Base-by-base conservation (phyloP, 352 stramenopile genomes). In the Globisporangium cylindrosporum region DNA sequence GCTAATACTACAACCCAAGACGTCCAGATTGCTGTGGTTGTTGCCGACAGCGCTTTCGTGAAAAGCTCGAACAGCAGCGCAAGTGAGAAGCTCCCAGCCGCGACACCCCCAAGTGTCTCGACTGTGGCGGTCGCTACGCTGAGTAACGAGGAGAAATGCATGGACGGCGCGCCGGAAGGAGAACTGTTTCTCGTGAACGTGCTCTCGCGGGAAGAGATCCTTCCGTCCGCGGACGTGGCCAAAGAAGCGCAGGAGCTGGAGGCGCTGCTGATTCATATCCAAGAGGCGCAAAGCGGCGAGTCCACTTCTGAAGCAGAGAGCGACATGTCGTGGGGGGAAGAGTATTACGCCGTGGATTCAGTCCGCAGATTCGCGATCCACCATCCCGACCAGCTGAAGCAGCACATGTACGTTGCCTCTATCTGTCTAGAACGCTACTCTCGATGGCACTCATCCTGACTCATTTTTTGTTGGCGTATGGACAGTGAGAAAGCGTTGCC, bases 141-240 rank as follows among this genome's bases (percentile, higher is more conserved):
- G 14, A 69, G 64, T 12, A 62, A 59, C 12, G 75, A 80, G 22
- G 71, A 84, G 64, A 77, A 80, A 58, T 38, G 41, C 53, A 49
- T 86, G 32, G 79, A 86, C 1, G 84, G 81, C 10, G 80, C 80
- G 8, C 84, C 82, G 0, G 71, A 92, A 32, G 80, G 75, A 20
- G 80, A 90, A 53, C 64, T 92, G 1, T 92, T 86, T 53, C 51
- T 84, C 3, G 84, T 91, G 56, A 85, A 71, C 1, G 76, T 91
- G 59, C 75, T 84, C 14, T 55, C 72, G 15, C 68, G 79, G 0
- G 72, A 78, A 7, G 82, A 92, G 48, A 70, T 92, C 32, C 54
- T 57, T 8, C 70, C 75, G n/a, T 82, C 79, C 18, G 34, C 36
- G 0, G 75, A 89, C 15, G 66, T 73, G 1, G 60, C 69, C 8